These are phyloP conservation scores for Fusarium sororula DNA, from an alignment of 2,329 filamentous ascomycete genomes.

Conservation along the genomic window DNA sequence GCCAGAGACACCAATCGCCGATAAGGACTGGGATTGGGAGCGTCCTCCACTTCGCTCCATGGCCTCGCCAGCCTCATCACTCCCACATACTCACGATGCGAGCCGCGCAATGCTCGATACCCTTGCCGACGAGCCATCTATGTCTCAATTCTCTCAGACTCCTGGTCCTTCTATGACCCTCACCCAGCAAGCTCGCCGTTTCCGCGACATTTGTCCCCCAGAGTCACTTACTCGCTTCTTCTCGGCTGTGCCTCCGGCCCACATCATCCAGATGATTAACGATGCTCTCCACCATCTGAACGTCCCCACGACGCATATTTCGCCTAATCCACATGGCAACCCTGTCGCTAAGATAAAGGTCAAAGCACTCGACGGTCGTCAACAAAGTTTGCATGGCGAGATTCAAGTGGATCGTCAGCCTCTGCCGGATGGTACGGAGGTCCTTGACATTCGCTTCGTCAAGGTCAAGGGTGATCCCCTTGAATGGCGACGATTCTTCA, in stretches of 20 bases:
- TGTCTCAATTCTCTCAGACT: conserved; percentile 83
- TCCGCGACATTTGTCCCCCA: conserved; percentile 89
- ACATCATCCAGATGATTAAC: conserved; percentile 81
- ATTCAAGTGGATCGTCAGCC: conserved; percentile 75
- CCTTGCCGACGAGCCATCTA: conserved; percentile 85
- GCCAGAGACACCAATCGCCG: conserved; percentile 79
- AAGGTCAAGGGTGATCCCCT: conserved; percentile 96
- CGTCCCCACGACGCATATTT: conserved; percentile 71
- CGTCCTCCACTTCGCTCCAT: conserved; percentile 69
- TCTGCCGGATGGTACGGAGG: conserved; percentile 65
- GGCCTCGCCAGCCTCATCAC: conserved; percentile 51
- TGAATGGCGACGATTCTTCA: conserved; percentile 97
- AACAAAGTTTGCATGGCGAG: conserved; percentile 78
- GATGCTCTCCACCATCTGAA: conserved; percentile 87
- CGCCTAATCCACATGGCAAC: conserved; percentile 60
- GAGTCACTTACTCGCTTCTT: conserved; percentile 93
- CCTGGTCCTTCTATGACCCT: conserved; percentile 83
- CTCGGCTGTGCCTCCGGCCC: conserved; percentile 77
- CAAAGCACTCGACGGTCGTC: conserved; percentile 75
- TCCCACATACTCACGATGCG: conserved; percentile 46
- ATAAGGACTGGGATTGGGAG: conserved; percentile 89
- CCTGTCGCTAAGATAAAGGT: conserved; percentile 74
- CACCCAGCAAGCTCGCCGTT: conserved; percentile 88
- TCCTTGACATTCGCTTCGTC: conserved; percentile 88
- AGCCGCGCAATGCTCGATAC: conserved; percentile 63